These are phyloP conservation scores for Hirsutella minnesotensis DNA, from an alignment of 2,329 filamentous ascomycete species.

Conservation along the genomic window DNA sequence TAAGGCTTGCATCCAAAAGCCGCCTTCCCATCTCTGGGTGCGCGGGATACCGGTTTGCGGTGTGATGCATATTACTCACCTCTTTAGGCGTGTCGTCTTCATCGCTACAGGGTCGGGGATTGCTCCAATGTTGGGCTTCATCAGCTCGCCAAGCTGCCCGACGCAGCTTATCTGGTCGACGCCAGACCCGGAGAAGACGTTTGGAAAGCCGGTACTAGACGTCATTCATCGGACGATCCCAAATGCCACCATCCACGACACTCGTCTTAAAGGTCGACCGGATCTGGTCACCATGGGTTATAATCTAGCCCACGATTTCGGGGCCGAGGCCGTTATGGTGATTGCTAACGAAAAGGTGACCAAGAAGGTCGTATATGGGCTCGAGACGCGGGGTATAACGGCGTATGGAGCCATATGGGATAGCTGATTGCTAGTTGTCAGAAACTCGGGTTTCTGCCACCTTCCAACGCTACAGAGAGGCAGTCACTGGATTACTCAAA, in stretches of 20 bases:
- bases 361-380: slow-evolving; percentile 54
- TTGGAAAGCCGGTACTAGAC: slow-evolving; percentile 44
- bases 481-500: no score
- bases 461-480: no score
- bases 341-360: slow-evolving; percentile 61
- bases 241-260: slow-evolving; percentile 57
- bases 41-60: slow-evolving; percentile 55
- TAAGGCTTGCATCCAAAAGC: slow-evolving; percentile 44
- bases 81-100: slow-evolving; percentile 54
- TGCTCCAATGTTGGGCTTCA: slow-evolving; percentile 51
- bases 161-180: slow-evolving; percentile 60
- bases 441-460: no score
- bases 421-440: no score
- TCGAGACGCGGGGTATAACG: slow-evolving; percentile 53
- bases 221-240: slow-evolving; percentile 44
- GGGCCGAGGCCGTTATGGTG: slow-evolving; percentile 59
- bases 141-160: slow-evolving; percentile 36
- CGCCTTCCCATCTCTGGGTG: slow-evolving; percentile 53
- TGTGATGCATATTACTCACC: slow-evolving; percentile 52
- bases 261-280: slow-evolving; percentile 43
- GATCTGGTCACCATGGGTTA: slow-evolving; percentile 39
- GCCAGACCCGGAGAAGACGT: slow-evolving; percentile 48
- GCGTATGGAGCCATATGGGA: slow-evolving; percentile 70
- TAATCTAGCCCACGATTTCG: slow-evolving; percentile 43
- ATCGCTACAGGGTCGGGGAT: slow-evolving; percentile 66